These are phyloP conservation scores for Lotus japonicus DNA, from an alignment of 306 rosid genomes.

Conservation along the genomic window DNA sequence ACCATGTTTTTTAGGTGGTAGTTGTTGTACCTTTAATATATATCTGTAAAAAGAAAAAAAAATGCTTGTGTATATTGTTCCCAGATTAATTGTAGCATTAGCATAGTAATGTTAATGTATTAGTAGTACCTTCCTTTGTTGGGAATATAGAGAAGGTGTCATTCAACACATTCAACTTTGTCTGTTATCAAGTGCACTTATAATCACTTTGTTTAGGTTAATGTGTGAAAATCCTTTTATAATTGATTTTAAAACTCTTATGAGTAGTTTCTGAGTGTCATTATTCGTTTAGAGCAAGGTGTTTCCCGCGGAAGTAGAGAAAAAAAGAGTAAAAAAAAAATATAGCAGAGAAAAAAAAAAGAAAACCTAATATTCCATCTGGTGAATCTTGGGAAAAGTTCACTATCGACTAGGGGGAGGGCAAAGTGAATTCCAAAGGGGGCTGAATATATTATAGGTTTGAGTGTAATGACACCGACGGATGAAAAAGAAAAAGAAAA, in stretches of 20 bases:
- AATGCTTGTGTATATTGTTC: slow-evolving; percentile 23
- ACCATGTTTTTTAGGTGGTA: slow-evolving; percentile 5
- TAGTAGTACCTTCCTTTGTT: slow-evolving; percentile 10
- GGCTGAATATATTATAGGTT: not conserved
- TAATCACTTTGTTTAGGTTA: too few relatives aligned
- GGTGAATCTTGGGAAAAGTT: not conserved
- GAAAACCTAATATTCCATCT: not conserved
- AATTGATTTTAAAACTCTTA: too few relatives aligned
- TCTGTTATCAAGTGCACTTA: slow-evolving; percentile 6
- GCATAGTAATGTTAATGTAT: slow-evolving; percentile 19
- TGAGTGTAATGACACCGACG: too few relatives aligned
- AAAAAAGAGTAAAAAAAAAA: not conserved
- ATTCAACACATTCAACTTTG: slow-evolving; percentile 10
- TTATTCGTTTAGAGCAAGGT: too few relatives aligned
- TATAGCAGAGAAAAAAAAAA: not conserved
- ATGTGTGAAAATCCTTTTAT: too few relatives aligned
- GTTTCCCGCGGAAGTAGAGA: not conserved
- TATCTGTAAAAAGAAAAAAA: slow-evolving; percentile 11
- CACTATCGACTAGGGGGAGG: not conserved
- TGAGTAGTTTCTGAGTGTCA: too few relatives aligned
- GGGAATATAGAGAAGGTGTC: not conserved
- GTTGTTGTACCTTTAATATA: slow-evolving; percentile 15
- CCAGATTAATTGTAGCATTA: slow-evolving; percentile 23
- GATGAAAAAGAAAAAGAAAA: too few relatives aligned
- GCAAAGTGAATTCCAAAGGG: not conserved